These are phyloP conservation scores for Boletus sensibilis DNA, from an alignment of 768 basidiomycete species.

Conservation along the genomic window DNA sequence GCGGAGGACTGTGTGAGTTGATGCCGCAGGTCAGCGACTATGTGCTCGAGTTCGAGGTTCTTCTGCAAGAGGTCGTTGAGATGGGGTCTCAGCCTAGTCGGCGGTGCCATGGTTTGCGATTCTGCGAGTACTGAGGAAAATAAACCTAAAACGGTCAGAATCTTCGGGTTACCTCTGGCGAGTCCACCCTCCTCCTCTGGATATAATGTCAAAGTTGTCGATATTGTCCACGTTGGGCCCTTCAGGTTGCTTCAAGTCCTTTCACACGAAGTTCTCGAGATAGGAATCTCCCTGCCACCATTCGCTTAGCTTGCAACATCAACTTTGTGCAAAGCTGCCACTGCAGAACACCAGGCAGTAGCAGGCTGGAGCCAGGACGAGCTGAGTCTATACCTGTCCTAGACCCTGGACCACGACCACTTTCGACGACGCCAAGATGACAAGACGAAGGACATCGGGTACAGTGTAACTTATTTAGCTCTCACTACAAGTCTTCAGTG, in stretches of 20 bases:
- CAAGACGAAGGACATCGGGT: neutral
- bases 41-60: slow-evolving; percentile 30
- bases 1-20: slow-evolving; percentile 30
- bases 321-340: neutral
- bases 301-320: neutral
- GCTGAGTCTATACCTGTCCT: neutral
- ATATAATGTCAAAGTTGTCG: neutral
- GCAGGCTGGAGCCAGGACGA: neutral
- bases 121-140: neutral
- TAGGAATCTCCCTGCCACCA: neutral
- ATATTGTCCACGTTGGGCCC: neutral
- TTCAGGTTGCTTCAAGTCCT: neutral
- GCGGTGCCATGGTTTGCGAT: slow-evolving; percentile 23
- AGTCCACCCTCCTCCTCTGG: neutral
- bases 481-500: neutral
- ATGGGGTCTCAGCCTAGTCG: slow-evolving; percentile 26
- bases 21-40: slow-evolving; percentile 28
- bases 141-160: neutral
- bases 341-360: neutral
- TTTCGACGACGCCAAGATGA: neutral
- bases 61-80: slow-evolving; percentile 29
- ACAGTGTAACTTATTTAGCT: neutral
- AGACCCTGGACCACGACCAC: neutral
- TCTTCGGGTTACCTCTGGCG: neutral
- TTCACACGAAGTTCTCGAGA: slow-evolving; percentile 20